phyloP scores from a whole-genome alignment of 139 green algal species.

The Penium margaritaceum region DNA sequence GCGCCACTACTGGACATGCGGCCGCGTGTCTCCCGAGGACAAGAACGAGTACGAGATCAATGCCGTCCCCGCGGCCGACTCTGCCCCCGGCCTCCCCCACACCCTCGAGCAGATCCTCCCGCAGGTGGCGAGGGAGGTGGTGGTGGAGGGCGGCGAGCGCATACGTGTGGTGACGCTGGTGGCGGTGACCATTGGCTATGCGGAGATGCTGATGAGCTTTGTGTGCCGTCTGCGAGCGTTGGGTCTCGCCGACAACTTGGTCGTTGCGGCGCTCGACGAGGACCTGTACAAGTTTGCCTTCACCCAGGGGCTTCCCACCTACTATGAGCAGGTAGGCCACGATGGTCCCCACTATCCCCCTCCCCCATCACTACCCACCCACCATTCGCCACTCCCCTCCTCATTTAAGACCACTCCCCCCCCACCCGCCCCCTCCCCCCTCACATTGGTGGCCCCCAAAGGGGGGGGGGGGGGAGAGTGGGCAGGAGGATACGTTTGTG shows the following conservation, averaged over 20 bases:
- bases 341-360: too few relatives aligned
- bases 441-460: too few relatives aligned
- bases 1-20: conserved; percentile 11
- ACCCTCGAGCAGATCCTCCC: conserved; percentile 13
- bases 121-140: background rate
- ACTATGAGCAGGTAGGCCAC: conserved; percentile 22
- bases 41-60: background rate
- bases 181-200: conserved; percentile 18
- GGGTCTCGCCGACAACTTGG: conserved; percentile 21
- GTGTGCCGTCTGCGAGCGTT: conserved; percentile 16
- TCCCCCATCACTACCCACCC: too few relatives aligned
- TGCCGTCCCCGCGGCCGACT: background rate
- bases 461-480: too few relatives aligned
- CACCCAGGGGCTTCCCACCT: conserved; percentile 15
- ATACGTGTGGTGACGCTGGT: conserved; percentile 34
- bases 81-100: conserved; percentile 1
- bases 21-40: background rate
- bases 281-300: conserved; percentile 35
- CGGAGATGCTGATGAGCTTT: conserved; percentile 42
- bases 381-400: too few relatives aligned
- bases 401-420: too few relatives aligned
- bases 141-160: background rate
- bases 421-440: too few relatives aligned
- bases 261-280: conserved; percentile 27
- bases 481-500: background rate